phyloP scores from a whole-genome alignment of 768 basidiomycete species.

The Auricularia sp. region DNA sequence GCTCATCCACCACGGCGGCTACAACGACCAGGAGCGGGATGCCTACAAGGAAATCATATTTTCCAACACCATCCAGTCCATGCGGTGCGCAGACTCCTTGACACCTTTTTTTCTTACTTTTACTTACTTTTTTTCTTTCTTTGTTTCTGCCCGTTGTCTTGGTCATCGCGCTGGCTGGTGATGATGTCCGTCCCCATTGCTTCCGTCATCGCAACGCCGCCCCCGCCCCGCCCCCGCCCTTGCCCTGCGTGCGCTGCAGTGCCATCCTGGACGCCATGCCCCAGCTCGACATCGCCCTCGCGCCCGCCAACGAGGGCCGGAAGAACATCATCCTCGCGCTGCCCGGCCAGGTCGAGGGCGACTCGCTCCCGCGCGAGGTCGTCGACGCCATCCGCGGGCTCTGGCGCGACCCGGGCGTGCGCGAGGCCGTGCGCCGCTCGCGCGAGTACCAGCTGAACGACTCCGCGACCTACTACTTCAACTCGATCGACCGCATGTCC shows the following conservation, averaged over 20 bases:
- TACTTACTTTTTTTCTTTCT: not conserved
- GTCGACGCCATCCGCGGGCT: conserved; percentile 69
- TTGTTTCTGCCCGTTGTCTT: not conserved
- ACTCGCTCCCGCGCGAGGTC: conserved; percentile 63
- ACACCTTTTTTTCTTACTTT: not conserved
- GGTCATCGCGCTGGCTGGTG: not conserved
- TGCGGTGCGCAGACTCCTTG: conserved; percentile 50
- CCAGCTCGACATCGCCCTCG: conserved; percentile 65
- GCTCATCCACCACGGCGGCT: conserved; percentile 85
- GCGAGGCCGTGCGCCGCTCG: conserved; percentile 70
- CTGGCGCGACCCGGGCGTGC: conserved; percentile 72
- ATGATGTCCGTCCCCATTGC: not conserved
- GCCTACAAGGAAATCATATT: conserved; percentile 94
- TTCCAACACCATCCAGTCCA: conserved; percentile 87
- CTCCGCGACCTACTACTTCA: conserved; percentile 94
- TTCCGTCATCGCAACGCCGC: not conserved
- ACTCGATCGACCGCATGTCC: conserved; percentile 77
- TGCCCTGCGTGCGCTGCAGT: conserved; percentile 22
- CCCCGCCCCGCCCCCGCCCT: conserved; percentile 1
- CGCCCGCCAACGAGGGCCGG: conserved; percentile 58
- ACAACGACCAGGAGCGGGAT: conserved; percentile 80
- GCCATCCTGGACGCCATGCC: conserved; percentile 91
- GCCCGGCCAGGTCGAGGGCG: conserved; percentile 71
- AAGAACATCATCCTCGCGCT: conserved; percentile 58
- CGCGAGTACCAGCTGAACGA: conserved; percentile 98